phyloP scores from a whole-genome alignment of 1,284 basidiomycete genomes.

The Albatrellus sp. region DNA sequence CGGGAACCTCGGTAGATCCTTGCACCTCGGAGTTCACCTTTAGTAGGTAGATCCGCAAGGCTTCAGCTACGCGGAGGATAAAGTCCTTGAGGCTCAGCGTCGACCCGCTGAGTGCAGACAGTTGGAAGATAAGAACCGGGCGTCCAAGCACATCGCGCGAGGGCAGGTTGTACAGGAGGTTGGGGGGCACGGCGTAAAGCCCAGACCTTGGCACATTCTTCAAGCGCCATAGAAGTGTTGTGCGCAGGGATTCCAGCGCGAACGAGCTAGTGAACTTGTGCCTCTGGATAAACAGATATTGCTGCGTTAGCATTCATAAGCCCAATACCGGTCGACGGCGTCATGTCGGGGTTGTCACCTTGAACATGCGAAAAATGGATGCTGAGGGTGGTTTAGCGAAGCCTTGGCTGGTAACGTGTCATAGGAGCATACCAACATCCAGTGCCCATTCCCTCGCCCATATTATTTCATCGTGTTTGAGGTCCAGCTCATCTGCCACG shows the following conservation, averaged over 20 bases:
- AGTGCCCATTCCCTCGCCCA: constrained; percentile 49
- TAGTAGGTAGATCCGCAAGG: constrained; percentile 39
- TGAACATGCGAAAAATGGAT: constrained; percentile 52
- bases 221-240: constrained; percentile 48
- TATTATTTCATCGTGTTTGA: constrained; percentile 29
- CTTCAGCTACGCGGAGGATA: constrained; percentile 39
- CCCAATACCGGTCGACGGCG: neutral
- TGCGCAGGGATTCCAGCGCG: constrained; percentile 45
- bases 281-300: constrained; percentile 27
- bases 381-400: constrained; percentile 21
- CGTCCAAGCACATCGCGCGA: constrained; percentile 47
- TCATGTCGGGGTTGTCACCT: constrained; percentile 37
- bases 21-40: constrained; percentile 20
- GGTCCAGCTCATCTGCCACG: constrained; percentile 40
- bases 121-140: constrained; percentile 41
- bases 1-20: constrained; percentile 15
- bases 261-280: constrained; percentile 55
- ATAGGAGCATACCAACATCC: constrained; percentile 28
- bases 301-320: neutral
- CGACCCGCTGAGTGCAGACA: constrained; percentile 23
- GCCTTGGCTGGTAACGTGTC: neutral
- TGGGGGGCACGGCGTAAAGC: constrained; percentile 14
- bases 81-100: constrained; percentile 26
- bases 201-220: constrained; percentile 27
- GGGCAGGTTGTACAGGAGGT: constrained; percentile 37